Evolutionary conservation across 208 protist genomes (phyloP).

Genomic region (Leishmania gerbilli): DNA sequence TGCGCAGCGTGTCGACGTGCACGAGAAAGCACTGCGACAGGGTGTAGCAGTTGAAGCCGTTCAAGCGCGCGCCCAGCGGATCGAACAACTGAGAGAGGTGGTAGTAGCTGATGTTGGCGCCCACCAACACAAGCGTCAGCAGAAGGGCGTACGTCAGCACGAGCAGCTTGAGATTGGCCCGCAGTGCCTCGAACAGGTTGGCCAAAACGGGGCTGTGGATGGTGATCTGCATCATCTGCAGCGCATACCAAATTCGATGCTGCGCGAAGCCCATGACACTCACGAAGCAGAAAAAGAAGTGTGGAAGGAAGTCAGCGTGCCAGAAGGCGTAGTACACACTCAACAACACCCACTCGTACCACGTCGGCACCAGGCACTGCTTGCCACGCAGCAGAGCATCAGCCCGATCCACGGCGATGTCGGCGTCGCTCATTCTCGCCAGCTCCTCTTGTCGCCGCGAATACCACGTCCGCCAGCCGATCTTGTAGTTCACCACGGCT

Average conservation of each 20-base stretch:
- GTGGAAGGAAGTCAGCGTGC: constrained; percentile 34
- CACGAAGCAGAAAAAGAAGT: constrained; percentile 48
- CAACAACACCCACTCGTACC: constrained; percentile 16
- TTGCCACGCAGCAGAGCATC: constrained; percentile 30
- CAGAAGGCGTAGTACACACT: constrained; percentile 34
- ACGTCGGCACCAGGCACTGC: constrained; percentile 17
- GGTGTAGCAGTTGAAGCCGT: constrained; percentile 78
- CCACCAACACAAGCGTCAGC: constrained; percentile 62
- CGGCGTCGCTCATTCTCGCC: constrained; percentile 22
- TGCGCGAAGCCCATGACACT: constrained; percentile 58
- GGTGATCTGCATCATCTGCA: constrained; percentile 67
- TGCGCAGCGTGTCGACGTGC: constrained; percentile 73
- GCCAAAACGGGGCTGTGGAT: constrained; percentile 44
- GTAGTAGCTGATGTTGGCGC: constrained; percentile 63
- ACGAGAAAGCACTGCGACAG: constrained; percentile 80
- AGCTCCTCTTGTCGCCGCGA: constrained; percentile 28
- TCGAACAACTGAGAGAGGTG: constrained; percentile 61
- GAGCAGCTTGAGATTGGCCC: constrained; percentile 42
- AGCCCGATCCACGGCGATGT: constrained; percentile 37
- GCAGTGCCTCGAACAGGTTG: constrained; percentile 55
- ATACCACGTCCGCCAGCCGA: constrained; percentile 45
- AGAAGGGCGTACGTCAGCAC: constrained; percentile 61
- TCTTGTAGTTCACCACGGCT: constrained; percentile 38
- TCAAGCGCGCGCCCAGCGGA: constrained; percentile 36
- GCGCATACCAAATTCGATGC: constrained; percentile 59